A percentile compares a stretch with the other conserved stretches of the same genome.
Evolutionary conservation across 1,284 basidiomycete genomes (phyloP).

Genomic region (Trichosporon ovoides): DNA sequence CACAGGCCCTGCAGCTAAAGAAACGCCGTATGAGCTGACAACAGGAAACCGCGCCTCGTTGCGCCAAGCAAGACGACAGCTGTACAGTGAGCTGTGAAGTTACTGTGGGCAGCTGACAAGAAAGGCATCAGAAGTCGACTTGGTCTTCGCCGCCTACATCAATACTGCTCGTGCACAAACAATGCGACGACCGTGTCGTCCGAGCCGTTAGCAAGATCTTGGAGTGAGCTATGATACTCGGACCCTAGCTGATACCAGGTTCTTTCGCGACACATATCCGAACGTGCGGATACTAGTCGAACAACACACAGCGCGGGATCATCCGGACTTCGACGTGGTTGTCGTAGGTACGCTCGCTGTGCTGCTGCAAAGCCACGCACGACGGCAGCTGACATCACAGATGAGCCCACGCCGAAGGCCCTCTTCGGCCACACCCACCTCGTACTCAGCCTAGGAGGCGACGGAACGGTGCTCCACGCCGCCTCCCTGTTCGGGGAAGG

Average conservation of each 20-base stretch:
- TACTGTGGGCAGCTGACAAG: too few species aligned
- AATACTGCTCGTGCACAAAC: slow-evolving; percentile 53
- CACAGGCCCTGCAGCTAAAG: too few species aligned
- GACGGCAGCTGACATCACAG: not conserved
- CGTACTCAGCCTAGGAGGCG: slow-evolving; percentile 86
- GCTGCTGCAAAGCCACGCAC: too few species aligned
- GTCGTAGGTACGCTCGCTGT: slow-evolving; percentile 18
- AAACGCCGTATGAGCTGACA: too few species aligned
- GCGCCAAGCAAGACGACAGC: not conserved
- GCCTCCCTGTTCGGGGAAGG: slow-evolving; percentile 82
- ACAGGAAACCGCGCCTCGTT: slow-evolving; percentile 1
- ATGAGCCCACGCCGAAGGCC: slow-evolving; percentile 16
- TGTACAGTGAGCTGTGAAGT: not conserved
- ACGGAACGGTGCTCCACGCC: slow-evolving; percentile 90
- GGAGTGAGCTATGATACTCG: slow-evolving; percentile 23
- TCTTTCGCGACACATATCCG: slow-evolving; percentile 25
- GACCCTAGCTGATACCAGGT: too few species aligned
- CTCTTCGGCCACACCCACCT: slow-evolving; percentile 58
- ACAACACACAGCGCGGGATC: slow-evolving; percentile 32
- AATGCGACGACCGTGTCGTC: slow-evolving; percentile 46
- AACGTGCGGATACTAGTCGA: slow-evolving; percentile 35
- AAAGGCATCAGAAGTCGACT: not conserved
- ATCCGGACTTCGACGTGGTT: slow-evolving; percentile 27
- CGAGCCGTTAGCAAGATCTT: slow-evolving; percentile 48
- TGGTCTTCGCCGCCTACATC: slow-evolving; percentile 32